Conservation (phyloP, 164 flowering plant genomes). For the Macadamia tetraphylla region DNA sequence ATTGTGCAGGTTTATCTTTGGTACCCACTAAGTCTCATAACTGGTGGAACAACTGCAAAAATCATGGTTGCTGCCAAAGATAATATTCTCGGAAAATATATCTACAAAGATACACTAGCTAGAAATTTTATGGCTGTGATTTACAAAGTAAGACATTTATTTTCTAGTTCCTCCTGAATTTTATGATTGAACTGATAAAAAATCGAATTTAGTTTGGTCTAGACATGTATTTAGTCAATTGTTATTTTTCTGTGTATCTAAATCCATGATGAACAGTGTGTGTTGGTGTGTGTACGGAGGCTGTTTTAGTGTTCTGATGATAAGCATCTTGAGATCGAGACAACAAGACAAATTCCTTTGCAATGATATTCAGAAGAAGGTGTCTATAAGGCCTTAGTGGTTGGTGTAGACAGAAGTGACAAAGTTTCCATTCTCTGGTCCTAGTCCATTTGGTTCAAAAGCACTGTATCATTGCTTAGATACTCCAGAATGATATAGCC, state of each 20-base stretch:
- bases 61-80: constrained; percentile 97
- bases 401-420: too few species aligned
- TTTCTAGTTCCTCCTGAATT: not conserved
- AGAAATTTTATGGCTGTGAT: constrained; percentile 91
- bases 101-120: constrained; percentile 84
- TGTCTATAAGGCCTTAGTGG: too few species aligned
- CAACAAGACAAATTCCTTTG: too few species aligned
- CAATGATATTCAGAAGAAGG: too few species aligned
- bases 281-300: too few species aligned
- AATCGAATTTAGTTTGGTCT: constrained; percentile 2
- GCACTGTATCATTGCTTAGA: too few species aligned
- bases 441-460: too few species aligned
- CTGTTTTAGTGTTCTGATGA: too few species aligned
- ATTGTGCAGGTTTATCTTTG: constrained; percentile 73
- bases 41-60: constrained; percentile 95
- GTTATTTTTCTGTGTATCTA: not conserved
- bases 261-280: too few species aligned
- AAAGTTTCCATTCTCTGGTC: too few species aligned
- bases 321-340: too few species aligned
- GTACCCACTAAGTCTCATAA: constrained; percentile 84
- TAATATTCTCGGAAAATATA: constrained; percentile 84
- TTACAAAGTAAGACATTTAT: constrained; percentile 47
- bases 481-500: too few species aligned
- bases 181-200: not conserved
- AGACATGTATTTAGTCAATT: not conserved